Conservation (phyloP, 2,329 filamentous ascomycete species). For the Fusarium paranaense region DNA sequence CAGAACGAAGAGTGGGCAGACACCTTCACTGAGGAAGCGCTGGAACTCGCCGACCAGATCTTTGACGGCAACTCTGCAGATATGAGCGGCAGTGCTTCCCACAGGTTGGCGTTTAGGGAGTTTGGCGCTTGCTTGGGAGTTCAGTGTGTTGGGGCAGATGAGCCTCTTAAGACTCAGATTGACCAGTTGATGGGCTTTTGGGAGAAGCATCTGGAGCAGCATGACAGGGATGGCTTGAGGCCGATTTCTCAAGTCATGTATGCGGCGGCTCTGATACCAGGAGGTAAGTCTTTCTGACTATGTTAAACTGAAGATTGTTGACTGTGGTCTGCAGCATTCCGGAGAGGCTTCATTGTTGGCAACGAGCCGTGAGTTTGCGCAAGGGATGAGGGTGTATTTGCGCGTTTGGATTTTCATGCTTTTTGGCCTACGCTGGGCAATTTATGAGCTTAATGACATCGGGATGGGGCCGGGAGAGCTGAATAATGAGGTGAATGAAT, state of each 20-base stretch:
- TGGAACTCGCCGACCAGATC: conserved; percentile 41
- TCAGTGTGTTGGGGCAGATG: conserved; percentile 52
- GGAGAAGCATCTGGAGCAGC: conserved; percentile 50
- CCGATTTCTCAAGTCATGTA: conserved; percentile 70
- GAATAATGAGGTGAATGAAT: neutral
- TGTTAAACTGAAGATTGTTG: too few species aligned
- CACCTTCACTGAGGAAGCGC: conserved; percentile 47
- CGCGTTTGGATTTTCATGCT: neutral
- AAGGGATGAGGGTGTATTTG: neutral
- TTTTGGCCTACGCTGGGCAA: neutral
- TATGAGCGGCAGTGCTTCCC: conserved; percentile 38
- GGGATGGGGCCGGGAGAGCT: too few species aligned
- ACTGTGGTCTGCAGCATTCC: conserved; percentile 4
- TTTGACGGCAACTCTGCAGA: conserved; percentile 35
- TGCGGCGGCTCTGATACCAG: conserved; percentile 65
- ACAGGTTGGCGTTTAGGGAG: conserved; percentile 64
- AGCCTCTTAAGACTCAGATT: conserved; percentile 43
- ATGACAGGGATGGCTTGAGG: conserved; percentile 54
- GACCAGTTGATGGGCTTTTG: conserved; percentile 49
- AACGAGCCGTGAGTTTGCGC: neutral
- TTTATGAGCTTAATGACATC: neutral
- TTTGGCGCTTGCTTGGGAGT: conserved; percentile 65
- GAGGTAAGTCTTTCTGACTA: conserved; percentile 55
- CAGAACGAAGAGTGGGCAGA: conserved; percentile 61
- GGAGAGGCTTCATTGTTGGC: conserved; percentile 12